Conservation (phyloP, 2,329 filamentous ascomycete species). For the Aspergillus fijiensis region DNA sequence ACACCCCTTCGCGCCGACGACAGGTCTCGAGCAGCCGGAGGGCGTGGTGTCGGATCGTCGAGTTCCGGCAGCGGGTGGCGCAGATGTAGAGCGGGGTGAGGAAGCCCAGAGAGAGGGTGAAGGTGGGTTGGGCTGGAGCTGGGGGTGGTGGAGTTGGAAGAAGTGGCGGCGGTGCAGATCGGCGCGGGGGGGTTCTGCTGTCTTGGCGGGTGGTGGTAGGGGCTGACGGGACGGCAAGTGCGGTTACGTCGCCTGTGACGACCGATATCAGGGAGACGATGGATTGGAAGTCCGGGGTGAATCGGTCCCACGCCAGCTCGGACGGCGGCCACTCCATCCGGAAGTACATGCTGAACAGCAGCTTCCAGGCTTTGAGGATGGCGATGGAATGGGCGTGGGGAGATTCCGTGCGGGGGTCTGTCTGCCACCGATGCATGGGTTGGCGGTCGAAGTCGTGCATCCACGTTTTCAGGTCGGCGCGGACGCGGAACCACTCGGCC, state of each 20-base stretch:
- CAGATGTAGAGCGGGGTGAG: conserved; percentile 11
- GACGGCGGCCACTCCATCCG: neutral
- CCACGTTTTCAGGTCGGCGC: neutral
- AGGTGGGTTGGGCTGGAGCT: neutral
- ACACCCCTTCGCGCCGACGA: conserved; percentile 15
- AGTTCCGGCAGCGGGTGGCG: conserved; percentile 9
- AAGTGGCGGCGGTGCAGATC: too few relatives aligned
- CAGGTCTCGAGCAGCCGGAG: conserved; percentile 7
- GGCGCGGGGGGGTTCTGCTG: too few relatives aligned
- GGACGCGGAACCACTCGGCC: neutral
- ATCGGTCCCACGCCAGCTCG: neutral
- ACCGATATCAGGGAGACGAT: neutral
- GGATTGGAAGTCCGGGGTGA: neutral
- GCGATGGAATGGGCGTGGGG: neutral
- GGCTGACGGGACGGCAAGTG: neutral
- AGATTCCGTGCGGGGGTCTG: neutral
- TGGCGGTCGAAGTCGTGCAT: neutral
- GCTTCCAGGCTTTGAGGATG: neutral
- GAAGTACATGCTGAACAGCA: neutral
- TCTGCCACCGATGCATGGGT: neutral
- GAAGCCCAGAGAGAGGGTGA: conserved; percentile 10
- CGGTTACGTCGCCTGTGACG: neutral
- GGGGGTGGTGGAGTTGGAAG: neutral
- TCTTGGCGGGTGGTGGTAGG: neutral
- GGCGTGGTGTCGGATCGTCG: conserved; percentile 7